Base-by-base conservation (phyloP, 768 basidiomycete genomes). In the Fibroporia radiculosa region DNA sequence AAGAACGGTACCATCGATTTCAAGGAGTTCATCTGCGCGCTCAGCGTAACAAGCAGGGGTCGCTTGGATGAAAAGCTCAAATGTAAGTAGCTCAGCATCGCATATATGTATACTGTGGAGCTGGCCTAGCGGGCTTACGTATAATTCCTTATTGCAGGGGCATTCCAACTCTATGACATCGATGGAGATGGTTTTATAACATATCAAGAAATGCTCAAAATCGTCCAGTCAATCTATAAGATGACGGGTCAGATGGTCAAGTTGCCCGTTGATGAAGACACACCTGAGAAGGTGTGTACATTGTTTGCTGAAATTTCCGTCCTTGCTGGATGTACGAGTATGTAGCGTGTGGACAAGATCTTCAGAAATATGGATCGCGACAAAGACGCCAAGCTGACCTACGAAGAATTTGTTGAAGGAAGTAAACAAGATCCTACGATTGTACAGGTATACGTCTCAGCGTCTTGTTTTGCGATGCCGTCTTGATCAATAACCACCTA, bases 181-280 rank as follows among this genome's bases (percentile, higher is more conserved):
- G 91, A 99, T 69, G 91, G 91, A 55, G 96, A 99, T 61, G 96
- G 96, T 7, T 85, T 78, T 55, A 98, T 99, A 69, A 96, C 96
- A 31, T 97, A 97, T 66, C 84, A 93, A 60, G 96, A 99, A 70
- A 99, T 99, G 96, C 81, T 98, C 25, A 83, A 90, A 70, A 99
- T 99, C 62, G 96, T 99, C 7, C 80, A 85, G 57, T 85, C 91
- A 35, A 99, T 99, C 69, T 99, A 98, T 75, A 97, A 95, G 78
- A 98, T 99, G 96, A 98, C 96, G 3, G 96, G 96, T 16, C 83
- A 93, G 65, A 97, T 98, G 93, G 95, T 98, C 52, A 93, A 93
- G 63, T 78, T 98, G 18, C 93, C 96, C n/a, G 72, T 83, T 31
- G 96, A 98, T 61, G 96, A 99, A 66, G 93, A 98, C 68, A 99